Evolutionary conservation across 306 rosid genomes (phyloP).

Genomic region (Vicia faba): DNA sequence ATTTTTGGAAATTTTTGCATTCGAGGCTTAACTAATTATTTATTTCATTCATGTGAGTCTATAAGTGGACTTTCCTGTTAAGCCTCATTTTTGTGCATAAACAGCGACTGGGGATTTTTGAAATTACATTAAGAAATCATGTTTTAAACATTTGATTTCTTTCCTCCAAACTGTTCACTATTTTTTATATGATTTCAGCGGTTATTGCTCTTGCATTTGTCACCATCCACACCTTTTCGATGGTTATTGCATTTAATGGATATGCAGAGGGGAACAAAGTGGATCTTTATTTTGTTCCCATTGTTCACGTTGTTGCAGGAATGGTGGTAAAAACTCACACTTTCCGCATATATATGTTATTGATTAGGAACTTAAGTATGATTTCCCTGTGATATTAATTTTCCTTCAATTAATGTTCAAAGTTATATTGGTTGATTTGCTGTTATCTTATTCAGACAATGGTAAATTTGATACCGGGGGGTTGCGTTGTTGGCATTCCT

Average conservation of each 20-base stretch:
- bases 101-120: slow-evolving; percentile 25
- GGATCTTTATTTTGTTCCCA: slow-evolving; percentile 78
- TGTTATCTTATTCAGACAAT: slow-evolving; percentile 66
- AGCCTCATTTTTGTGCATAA: slow-evolving; percentile 1
- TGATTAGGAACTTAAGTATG: slow-evolving; percentile 10
- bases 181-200: slow-evolving; percentile 59
- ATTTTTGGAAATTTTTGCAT: slow-evolving; percentile 17
- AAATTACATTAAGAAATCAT: not conserved
- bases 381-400: slow-evolving; percentile 7
- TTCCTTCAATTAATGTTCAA: slow-evolving; percentile 24
- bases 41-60: slow-evolving; percentile 22
- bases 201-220: slow-evolving; percentile 85
- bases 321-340: slow-evolving; percentile 64
- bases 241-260: slow-evolving; percentile 94
- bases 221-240: slow-evolving; percentile 91
- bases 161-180: slow-evolving; percentile 16
- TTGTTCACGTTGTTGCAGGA: slow-evolving; percentile 74
- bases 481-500: slow-evolving; percentile 78
- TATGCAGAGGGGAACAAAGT: slow-evolving; percentile 81
- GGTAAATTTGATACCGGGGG: slow-evolving; percentile 84
- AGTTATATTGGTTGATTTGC: slow-evolving; percentile 33
- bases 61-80: slow-evolving; percentile 10
- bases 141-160: slow-evolving; percentile 27
- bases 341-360: slow-evolving; percentile 15
- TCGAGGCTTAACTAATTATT: slow-evolving; percentile 21